These are phyloP conservation scores for Helianthus tuberosus DNA, from an alignment of 129 eudicot genomes.

Conservation along the genomic window DNA sequence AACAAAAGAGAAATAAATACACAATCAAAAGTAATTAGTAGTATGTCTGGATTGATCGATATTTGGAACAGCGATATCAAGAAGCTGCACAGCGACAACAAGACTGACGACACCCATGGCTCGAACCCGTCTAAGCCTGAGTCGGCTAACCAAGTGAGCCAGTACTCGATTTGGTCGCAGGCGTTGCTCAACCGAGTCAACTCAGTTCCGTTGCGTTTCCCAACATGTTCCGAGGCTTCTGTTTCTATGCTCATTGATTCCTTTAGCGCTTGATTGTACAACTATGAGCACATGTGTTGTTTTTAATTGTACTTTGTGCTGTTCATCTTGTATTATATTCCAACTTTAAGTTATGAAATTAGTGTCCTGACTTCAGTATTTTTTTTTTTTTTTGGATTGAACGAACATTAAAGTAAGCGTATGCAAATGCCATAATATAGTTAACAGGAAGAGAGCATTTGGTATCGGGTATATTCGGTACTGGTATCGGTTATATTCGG, in stretches of 20 bases:
- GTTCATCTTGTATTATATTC: background rate
- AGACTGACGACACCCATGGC: background rate
- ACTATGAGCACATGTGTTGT: conserved; percentile 1
- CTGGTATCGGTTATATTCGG: too few species aligned
- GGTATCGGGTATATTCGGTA: too few species aligned
- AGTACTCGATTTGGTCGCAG: conserved; percentile 9
- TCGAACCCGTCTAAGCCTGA: conserved; percentile 9
- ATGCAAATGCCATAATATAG: too few species aligned
- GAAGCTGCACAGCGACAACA: conserved; percentile 17
- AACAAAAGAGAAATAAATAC: background rate
- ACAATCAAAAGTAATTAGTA: background rate
- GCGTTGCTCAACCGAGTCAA: conserved; percentile 22
- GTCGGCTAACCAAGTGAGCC: background rate
- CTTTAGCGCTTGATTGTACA: conserved; percentile 29
- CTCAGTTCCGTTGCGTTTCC: background rate
- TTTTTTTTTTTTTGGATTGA: too few species aligned
- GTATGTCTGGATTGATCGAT: conserved; percentile 41
- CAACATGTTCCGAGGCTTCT: conserved; percentile 33
- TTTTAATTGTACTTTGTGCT: conserved; percentile 2
- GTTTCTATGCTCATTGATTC: conserved; percentile 37
- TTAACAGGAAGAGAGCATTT: too few species aligned
- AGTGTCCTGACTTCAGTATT: background rate
- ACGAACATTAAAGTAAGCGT: too few species aligned
- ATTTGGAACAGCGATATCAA: conserved; percentile 43
- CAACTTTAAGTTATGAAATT: background rate